phyloP scores from a whole-genome alignment of 306 rosid genomes.

The Dryas drummondii region DNA sequence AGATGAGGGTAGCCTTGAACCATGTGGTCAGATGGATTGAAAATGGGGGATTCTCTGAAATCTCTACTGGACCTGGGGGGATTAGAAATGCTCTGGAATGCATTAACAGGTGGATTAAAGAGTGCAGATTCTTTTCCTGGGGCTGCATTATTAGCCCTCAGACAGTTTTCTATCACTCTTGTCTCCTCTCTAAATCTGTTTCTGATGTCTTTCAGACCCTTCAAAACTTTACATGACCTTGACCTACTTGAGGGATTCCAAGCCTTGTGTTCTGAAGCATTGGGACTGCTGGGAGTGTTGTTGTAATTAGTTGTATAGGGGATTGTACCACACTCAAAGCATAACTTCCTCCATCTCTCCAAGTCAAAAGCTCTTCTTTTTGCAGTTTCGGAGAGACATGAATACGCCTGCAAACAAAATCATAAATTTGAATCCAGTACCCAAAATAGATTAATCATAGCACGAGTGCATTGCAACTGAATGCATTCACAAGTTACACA shows the following conservation, averaged over 20 bases:
- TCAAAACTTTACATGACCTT: constrained; percentile 41
- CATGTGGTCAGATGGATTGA: constrained; percentile 68
- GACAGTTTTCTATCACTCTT: constrained; percentile 76
- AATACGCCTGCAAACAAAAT: constrained; percentile 56
- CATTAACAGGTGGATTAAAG: constrained; percentile 31
- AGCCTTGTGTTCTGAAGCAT: constrained; percentile 32
- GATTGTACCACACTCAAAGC: constrained; percentile 72
- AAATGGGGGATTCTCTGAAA: constrained; percentile 61
- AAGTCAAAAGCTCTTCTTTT: constrained; percentile 66
- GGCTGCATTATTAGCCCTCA: constrained; percentile 44
- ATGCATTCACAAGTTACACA: constrained; percentile 6
- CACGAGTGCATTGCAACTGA: constrained; percentile 1
- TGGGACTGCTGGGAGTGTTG: constrained; percentile 34
- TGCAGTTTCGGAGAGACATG: constrained; percentile 56
- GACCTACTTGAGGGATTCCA: constrained; percentile 36
- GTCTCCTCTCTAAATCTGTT: constrained; percentile 75
- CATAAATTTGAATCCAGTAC: background rate
- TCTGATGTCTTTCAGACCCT: constrained; percentile 52
- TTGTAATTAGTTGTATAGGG: constrained; percentile 26
- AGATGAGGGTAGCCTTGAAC: constrained; percentile 75
- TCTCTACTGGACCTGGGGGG: constrained; percentile 15
- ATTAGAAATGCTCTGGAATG: constrained; percentile 27
- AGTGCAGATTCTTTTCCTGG: constrained; percentile 47
- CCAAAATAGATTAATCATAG: background rate
- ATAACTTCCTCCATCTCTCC: constrained; percentile 55